Evolutionary conservation across 2,329 filamentous ascomycete species (phyloP), one percentile per base, ranked within the genome.

Genomic region (Neopestalotiopsis rosae): DNA sequence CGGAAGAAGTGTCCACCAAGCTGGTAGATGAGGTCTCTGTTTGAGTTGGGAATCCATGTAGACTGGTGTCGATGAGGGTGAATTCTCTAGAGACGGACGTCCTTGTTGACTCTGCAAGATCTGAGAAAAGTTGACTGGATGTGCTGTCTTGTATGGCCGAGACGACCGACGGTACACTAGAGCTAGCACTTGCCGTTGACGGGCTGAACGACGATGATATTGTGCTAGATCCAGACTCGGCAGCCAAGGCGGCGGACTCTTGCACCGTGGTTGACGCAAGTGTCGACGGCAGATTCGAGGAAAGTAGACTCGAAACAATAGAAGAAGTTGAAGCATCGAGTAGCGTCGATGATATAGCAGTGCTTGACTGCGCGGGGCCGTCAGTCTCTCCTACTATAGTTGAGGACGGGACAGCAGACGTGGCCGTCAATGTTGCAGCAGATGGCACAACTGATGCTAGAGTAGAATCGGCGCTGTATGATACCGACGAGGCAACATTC

Each of bases 391-490:
- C 45, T n/a, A 52, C 7, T 68, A 69, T 68, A 66, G 66, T 69
- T 17, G 59, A 69, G 40, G 49, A 14, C 12, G 59, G 57, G 59
- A 62, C 69, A 64, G 69, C 67, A 10, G 49, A 68, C 17, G 63
- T 20, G 56, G 67, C 32, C 61, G n/a, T 58, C 40, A 59, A 28
- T 59, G 57, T 4, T 6, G 40, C 42, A 28, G 66, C 68, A 56
- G 67, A 66, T 14, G 67, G 61, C 17, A 52, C 67, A 5, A 67
- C 57, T 20, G 67, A 58, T 32, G 65, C 28, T 9, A 59, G 34
- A 40, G 68, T 69, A 13, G 75, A 73, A 67, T 7, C 12, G n/a
- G 28, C 73, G 66, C 73, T 74, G 57, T 69, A 70, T 57, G 73
- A 40, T 63, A 66, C 72, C 3, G 65, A 65, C 52, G 72, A 70